Evolutionary conservation across 805 yeast species (phyloP), one percentile per base, ranked within the genome.

Genomic region (Yarrowia porcina): DNA sequence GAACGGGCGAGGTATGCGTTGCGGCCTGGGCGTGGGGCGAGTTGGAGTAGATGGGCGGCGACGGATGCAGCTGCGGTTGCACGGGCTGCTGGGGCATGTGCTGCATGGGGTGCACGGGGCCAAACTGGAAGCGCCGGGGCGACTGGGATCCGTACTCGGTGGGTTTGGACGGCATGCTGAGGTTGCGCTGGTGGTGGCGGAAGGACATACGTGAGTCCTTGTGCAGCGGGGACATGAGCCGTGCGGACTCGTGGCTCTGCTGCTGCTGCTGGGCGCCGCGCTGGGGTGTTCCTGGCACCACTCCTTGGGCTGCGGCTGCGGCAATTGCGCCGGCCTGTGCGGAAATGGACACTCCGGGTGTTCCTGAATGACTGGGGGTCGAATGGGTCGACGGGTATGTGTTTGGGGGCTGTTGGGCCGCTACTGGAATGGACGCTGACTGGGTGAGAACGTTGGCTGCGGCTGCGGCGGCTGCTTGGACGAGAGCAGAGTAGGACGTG

Each of bases 91-190:
- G 42, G n/a, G n/a, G n/a, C 64, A 54, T 66, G 35, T 61, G 67
- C 56, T 38, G 68, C 41, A 23, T 9, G 66, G 45, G 27, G 59
- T 11, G 38, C 63, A 32, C 38, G 61, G 28, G 59, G 57, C 32
- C 65, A 44, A 32, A 56, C 49, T 41, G 59, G 44, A 61, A 35
- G 13, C 63, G 64, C 21, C 44, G 64, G 23, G 64, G 69, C 28
- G 65, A 61, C 35, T 64, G 67, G 7, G 67, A 54, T 15, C 63
- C 42, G 28, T 60, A 52, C 20, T 50, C 61, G 8, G 65, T 59
- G 32, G 66, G 65, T 33, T 64, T 71, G 42, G 64, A 67, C 30
- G 67, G 67, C 38, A 67, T 56, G 27, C 72, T 66, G 56, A 69
- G 63, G 60, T 70, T 67, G 23, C 73, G 65, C 59, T 67, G 70